Conservation (phyloP, 2,329 filamentous ascomycete genomes). For the Clonostachys byssicola region DNA sequence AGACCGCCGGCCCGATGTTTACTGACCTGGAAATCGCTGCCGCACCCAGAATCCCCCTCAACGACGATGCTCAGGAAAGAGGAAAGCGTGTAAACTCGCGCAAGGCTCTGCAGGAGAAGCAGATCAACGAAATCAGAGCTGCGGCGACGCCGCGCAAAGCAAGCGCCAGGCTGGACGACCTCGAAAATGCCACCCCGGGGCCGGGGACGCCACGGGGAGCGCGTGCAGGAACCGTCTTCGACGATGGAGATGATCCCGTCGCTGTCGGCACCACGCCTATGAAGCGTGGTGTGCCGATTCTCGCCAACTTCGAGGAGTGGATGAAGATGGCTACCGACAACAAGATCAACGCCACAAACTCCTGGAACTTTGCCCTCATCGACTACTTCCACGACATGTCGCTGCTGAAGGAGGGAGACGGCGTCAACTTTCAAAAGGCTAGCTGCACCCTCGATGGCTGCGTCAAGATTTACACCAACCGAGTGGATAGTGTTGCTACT, state of each 20-base stretch:
- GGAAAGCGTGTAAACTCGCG: slow-evolving; percentile 82
- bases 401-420: slow-evolving; percentile 88
- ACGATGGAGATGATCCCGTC: slow-evolving; percentile 53
- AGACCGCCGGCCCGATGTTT: too few relatives aligned
- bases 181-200: slow-evolving; percentile 51
- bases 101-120: slow-evolving; percentile 82
- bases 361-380: slow-evolving; percentile 99
- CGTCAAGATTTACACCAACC: slow-evolving; percentile 98
- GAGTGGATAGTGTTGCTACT: slow-evolving; percentile 96
- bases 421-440: slow-evolving; percentile 97
- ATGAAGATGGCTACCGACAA: slow-evolving; percentile 99
- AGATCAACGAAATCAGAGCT: slow-evolving; percentile 83
- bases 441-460: slow-evolving; percentile 97
- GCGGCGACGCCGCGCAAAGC: slow-evolving; percentile 66
- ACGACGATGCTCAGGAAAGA: slow-evolving; percentile 92
- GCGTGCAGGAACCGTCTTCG: slow-evolving; percentile 16
- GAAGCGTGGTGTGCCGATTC: slow-evolving; percentile 89
- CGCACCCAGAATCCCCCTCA: slow-evolving; percentile 74
- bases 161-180: slow-evolving; percentile 52
- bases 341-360: slow-evolving; percentile 96
- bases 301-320: slow-evolving; percentile 99
- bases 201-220: slow-evolving; percentile 45
- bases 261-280: slow-evolving; percentile 82
- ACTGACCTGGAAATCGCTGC: too few relatives aligned
- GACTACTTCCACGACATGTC: slow-evolving; percentile 99